Evolutionary conservation across 2,329 filamentous ascomycete species (phyloP), one percentile per base, ranked within the genome.

Genomic region (Trichoderma citrinoviride): DNA sequence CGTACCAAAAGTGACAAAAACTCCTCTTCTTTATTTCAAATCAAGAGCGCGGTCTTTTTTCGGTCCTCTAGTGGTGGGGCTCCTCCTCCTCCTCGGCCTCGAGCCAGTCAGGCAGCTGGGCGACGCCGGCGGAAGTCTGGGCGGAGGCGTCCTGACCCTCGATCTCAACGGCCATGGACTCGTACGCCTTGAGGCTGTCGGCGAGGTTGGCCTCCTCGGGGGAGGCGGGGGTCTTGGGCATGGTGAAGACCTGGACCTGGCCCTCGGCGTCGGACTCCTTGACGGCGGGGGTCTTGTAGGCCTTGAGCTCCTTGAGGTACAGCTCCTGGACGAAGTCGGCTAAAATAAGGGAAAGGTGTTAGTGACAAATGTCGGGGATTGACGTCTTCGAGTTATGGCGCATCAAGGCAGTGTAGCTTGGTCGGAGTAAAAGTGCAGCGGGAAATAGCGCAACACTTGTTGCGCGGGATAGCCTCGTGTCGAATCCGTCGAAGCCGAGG

Each of bases 241-340:
- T 77, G 75, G 77, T 76, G 85, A 98, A 99, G 78, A 88, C 91
- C 79, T 95, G 91, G 73, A 98, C 95, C 73, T 96, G 90, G 77
- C 92, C 93, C 73, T 94, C 90, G 76, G 93, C 84, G 76, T 98
- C 95, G 74, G 87, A 87, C 69, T 92, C 85, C 85, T 97, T 97
- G 82, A 94, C 78, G 71, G 87, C 83, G 65, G 91, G 83, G 69
- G 89, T 83, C 87, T 98, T 98, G 90, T 97, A 98, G 81, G 88
- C 87, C 83, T 94, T 95, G 77, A 99, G 88, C 82, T 98, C 93
- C 80, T 90, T 90, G 73, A 99, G 88, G 86, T 99, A 99, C 77
- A 99, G 87, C 78, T 98, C 94, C 82, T 98, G 95, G 74, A 99
- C 92, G 75, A 97, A 88, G 80, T 99, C 95, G 87, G 92, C 95